Base-by-base conservation (phyloP, 371 early-diverging fungal species). In the Mortierella sp. region DNA sequence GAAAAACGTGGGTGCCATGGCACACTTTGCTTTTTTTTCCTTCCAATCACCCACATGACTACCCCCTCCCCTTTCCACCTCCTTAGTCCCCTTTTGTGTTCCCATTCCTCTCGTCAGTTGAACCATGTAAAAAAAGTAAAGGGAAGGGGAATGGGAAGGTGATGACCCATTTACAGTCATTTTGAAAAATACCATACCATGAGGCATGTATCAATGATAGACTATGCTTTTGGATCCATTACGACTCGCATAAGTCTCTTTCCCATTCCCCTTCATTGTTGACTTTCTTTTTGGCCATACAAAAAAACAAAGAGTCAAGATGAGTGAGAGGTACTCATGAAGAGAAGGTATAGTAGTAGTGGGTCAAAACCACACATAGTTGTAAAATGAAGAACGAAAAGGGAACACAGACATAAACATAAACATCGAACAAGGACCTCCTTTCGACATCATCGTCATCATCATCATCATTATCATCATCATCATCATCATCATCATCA, bases 1-100 rank as follows among this genome's bases (percentile, higher is more conserved):
- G 55, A 55, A 55, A 14, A 55, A 52, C 55, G 55, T 55, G 55
- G 55, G 55, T 55, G 55, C 55, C 55, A 55, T 55, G 26, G 31
- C 55, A 55, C 55, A 26, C 31, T 55, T 53, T 55, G n/a, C n/a
- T n/a, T n/a, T 26, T 22, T 52, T 13, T 5, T 2, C 13, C 0
- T n/a, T 31, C 53, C 9, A 24, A 11, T 14, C 31, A 29, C 16
- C 55, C 55, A 55, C 55, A 55, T 55, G 55, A 55, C 11, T 16
- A 45, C 16, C 14, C 9, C 45, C 11, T 14, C 45, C 2, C 4
- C 45, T 2, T 2, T 2, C 14, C 8, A 5, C 45, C 55, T 31
- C 55, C 55, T 19, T 31, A 29, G 11, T 55, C 24, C 55, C 16
- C 4, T 53, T 53, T 45, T 10, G 45, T 45, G 45, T 45, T 45